Base-by-base conservation (phyloP, 768 basidiomycete genomes). In the Podaxis pistillaris region DNA sequence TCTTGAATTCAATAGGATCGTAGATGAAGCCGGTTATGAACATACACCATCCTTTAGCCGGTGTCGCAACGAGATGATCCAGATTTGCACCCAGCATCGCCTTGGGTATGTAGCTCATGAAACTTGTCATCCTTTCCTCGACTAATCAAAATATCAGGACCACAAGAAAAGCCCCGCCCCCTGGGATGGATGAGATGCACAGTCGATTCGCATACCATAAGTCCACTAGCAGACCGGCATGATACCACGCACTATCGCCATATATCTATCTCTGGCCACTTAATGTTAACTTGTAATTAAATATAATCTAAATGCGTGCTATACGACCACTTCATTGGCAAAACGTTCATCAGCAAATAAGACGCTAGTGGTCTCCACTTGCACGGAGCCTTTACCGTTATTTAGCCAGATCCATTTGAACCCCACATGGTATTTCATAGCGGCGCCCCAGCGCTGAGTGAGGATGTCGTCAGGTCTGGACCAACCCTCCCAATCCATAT, bases 321-420 rank as follows among this genome's bases (percentile, higher is more conserved):
- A 28, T 19, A 44, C 5, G 24, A 13, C 15, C 24, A n/a, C 28
- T 60, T 63, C 33, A 60, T 12, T 30, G 59, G 63, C 64, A 70
- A 64, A 57, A 5, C 8, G 9, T 63, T 81, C 73, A 63, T 83
- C 81, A 1, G 78, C 79, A 58, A 82, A 82, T 13, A 68, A 60
- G 17, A 80, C 70, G 51, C 78, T 66, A 6, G 67, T 36, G n/a
- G 76, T 71, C 30, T 75, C 71, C 33, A 81, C 67, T 26, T 71
- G 68, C 51, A 67, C 49, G 13, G 65, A 46, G 55, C 40, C 28
- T 28, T 66, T 63, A 19, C 72, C 73, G 44, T 68, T 68, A 66
- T 82, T 82, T 30, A 82, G 68, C 81, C 81, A 83, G 19, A 82
- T 74, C 81, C 81, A 82, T 65, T 83, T 83, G 69, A 72, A 80